These are phyloP conservation scores for Geotrichum reessii DNA, from an alignment of 1,139 yeast species.

Conservation along the genomic window DNA sequence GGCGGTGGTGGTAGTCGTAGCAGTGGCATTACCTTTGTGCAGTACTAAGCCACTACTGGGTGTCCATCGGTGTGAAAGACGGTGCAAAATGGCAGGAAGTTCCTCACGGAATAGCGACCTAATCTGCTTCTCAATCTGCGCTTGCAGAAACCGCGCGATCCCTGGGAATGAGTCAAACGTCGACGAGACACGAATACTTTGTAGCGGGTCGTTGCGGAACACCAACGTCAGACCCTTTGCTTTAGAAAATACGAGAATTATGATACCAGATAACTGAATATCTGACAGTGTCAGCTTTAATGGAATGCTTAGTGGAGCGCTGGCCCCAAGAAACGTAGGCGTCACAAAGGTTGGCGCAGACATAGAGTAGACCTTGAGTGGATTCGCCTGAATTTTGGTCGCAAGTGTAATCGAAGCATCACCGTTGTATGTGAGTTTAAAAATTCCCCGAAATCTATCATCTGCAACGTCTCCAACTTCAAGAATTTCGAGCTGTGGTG, in stretches of 20 bases:
- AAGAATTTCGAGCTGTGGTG: slow-evolving; percentile 74
- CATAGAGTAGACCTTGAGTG: slow-evolving; percentile 61
- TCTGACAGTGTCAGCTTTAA: slow-evolving; percentile 69
- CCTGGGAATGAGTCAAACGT: slow-evolving; percentile 83
- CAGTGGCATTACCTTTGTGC: slow-evolving; percentile 21
- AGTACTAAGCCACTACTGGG: slow-evolving; percentile 36
- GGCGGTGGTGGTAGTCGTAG: not conserved
- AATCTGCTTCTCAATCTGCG: slow-evolving; percentile 75
- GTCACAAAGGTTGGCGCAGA: slow-evolving; percentile 47
- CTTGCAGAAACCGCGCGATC: slow-evolving; percentile 71
- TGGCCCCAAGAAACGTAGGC: slow-evolving; percentile 63
- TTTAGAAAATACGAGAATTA: slow-evolving; percentile 75
- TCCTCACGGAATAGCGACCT: slow-evolving; percentile 78
- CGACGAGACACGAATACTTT: slow-evolving; percentile 72
- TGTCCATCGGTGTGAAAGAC: slow-evolving; percentile 67
- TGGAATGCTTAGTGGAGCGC: slow-evolving; percentile 70
- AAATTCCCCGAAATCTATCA: slow-evolving; percentile 79
- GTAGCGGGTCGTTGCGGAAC: slow-evolving; percentile 83
- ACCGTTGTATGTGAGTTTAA: slow-evolving; percentile 73
- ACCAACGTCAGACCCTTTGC: slow-evolving; percentile 81
- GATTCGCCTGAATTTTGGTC: slow-evolving; percentile 81
- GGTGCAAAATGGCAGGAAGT: slow-evolving; percentile 73
- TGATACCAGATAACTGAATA: slow-evolving; percentile 70
- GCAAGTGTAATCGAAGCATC: slow-evolving; percentile 74
- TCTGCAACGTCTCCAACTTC: slow-evolving; percentile 81